These are phyloP conservation scores for Globisporangium lucens DNA, from an alignment of 352 stramenopile genomes.

Conservation along the genomic window DNA sequence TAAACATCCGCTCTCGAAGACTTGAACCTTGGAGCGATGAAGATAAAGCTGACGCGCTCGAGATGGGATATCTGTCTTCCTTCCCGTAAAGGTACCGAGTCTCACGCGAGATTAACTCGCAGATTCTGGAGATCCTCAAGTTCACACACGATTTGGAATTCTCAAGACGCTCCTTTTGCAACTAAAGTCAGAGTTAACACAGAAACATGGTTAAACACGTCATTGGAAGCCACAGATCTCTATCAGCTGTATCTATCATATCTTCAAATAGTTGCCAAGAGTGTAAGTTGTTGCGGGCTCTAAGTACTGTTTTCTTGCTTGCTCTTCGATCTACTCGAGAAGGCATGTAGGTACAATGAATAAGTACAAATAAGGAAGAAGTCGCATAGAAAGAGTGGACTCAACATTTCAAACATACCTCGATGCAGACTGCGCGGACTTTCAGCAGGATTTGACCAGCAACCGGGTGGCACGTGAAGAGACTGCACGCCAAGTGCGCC, in stretches of 20 bases:
- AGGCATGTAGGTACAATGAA: background rate
- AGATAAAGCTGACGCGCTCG: slow-evolving; percentile 9
- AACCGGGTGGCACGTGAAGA: slow-evolving; percentile 50
- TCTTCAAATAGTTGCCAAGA: slow-evolving; percentile 11
- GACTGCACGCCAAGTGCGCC: slow-evolving; percentile 35
- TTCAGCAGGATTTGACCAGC: slow-evolving; percentile 31
- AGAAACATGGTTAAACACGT: background rate
- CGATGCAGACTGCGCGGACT: slow-evolving; percentile 25
- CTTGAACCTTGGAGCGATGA: slow-evolving; percentile 25
- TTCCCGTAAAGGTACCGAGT: slow-evolving; percentile 17
- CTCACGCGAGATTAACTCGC: slow-evolving; percentile 20
- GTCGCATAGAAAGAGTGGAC: background rate
- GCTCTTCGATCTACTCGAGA: slow-evolving; percentile 19
- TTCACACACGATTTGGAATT: slow-evolving; percentile 17
- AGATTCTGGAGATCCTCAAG: slow-evolving; percentile 23
- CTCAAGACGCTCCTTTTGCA: slow-evolving; percentile 21
- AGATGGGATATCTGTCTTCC: slow-evolving; percentile 1
- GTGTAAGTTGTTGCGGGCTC: slow-evolving; percentile 1
- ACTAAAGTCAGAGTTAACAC: slow-evolving; percentile 6
- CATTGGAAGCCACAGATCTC: background rate
- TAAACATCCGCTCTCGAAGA: slow-evolving; percentile 52
- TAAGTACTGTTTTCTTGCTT: background rate
- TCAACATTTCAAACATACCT: slow-evolving; percentile 18
- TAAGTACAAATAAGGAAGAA: background rate
- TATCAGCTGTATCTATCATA: background rate